A percentile compares a stretch with the other conserved stretches of the same genome.
phyloP scores from a whole-genome alignment of 805 yeast species.

The Hyphopichia homilentoma region DNA sequence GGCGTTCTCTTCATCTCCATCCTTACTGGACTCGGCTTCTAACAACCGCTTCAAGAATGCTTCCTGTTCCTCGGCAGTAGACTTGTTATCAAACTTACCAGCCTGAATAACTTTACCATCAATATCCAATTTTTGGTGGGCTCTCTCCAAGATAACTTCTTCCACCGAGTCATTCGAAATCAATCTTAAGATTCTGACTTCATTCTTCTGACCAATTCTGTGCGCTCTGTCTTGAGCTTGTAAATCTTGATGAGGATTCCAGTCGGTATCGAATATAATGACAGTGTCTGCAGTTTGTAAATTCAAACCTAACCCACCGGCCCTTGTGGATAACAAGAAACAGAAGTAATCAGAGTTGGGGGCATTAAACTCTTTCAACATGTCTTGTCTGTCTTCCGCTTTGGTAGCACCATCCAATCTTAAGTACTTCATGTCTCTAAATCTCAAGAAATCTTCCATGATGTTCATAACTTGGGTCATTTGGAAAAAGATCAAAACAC shows the following conservation, averaged over 20 bases:
- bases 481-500: slow-evolving; percentile 80
- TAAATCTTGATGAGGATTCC: slow-evolving; percentile 91
- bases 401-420: slow-evolving; percentile 81
- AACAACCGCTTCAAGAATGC: slow-evolving; percentile 66
- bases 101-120: slow-evolving; percentile 91
- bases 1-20: slow-evolving; percentile 51
- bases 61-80: slow-evolving; percentile 85
- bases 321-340: slow-evolving; percentile 77
- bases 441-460: slow-evolving; percentile 78
- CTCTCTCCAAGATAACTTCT: slow-evolving; percentile 77
- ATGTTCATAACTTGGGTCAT: slow-evolving; percentile 91
- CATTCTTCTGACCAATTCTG: slow-evolving; percentile 86
- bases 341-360: slow-evolving; percentile 75
- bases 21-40: slow-evolving; percentile 63
- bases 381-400: slow-evolving; percentile 75
- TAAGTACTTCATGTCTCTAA: slow-evolving; percentile 63
- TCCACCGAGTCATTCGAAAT: slow-evolving; percentile 82
- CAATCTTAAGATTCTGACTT: slow-evolving; percentile 75
- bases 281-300: slow-evolving; percentile 88
- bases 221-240: slow-evolving; percentile 91
- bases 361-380: slow-evolving; percentile 72
- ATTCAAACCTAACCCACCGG: slow-evolving; percentile 85
- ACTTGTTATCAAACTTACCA: slow-evolving; percentile 84
- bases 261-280: slow-evolving; percentile 80
- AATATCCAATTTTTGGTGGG: slow-evolving; percentile 77